Evolutionary conservation across 176 grass and related monocot species (phyloP).

Genomic region (Triticum aestivum): DNA sequence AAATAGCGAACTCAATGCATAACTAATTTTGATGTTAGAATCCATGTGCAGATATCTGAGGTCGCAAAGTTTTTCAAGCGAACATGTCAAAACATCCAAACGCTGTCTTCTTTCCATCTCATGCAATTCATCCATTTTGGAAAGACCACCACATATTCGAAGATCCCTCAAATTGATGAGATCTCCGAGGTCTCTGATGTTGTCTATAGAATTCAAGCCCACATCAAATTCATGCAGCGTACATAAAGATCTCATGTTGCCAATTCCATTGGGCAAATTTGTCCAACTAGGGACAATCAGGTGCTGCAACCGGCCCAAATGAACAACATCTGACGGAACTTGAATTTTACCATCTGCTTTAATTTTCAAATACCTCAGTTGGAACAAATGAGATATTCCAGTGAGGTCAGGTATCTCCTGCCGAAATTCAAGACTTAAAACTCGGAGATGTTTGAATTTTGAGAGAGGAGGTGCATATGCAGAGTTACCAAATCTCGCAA

Average conservation of each 20-base stretch:
- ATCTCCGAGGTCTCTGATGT: background rate
- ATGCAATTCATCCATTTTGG: no score
- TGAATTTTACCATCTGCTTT: background rate
- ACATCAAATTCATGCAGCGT: background rate
- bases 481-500: background rate
- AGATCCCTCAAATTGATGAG: background rate
- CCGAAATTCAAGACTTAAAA: background rate
- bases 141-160: background rate
- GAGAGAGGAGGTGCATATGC: background rate
- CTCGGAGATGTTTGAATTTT: background rate
- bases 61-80: background rate
- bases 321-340: background rate
- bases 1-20: background rate
- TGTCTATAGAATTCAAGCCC: background rate
- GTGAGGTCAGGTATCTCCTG: background rate
- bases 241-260: background rate
- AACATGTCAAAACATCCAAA: background rate
- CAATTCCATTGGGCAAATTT: background rate
- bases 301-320: background rate
- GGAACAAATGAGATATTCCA: background rate
- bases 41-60: background rate
- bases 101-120: no score
- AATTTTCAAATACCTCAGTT: background rate
- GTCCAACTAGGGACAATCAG: background rate
- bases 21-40: background rate